Base-by-base conservation (phyloP, 495 filamentous ascomycete genomes). In the Lichenothelia convexa region DNA sequence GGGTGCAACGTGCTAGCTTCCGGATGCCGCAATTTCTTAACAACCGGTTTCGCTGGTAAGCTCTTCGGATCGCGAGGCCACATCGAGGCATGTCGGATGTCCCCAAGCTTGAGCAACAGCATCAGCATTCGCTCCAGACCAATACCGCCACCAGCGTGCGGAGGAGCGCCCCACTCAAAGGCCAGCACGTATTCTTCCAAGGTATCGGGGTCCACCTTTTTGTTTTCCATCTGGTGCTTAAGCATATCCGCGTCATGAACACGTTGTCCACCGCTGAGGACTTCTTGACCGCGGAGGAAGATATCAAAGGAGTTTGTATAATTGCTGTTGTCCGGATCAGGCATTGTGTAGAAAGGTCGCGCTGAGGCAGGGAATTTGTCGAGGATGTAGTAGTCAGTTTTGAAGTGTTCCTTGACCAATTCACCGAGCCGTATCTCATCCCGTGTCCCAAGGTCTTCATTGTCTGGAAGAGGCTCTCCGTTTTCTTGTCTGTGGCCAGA, bases 271-370 rank as follows among this genome's bases (percentile, higher is more conserved):
- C 86, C 85, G 1, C 77, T 81, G 3, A 87, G 73, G 43, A 93
- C 92, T 53, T 93, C 86, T 50, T 94, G 86, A 4, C 86, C 86
- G 8, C 86, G 80, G 35, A 93, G 67, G 59, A 93, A 93, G 48
- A 93, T 87, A 55, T 94, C 85, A 44, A 93, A 94, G 0, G 86
- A 91, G 57, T 93, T 93, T 29, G 85, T 93, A 48, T 68, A 65
- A 2, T 63, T 64, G 5, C 68, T 58, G 45, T 93, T 73, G 7
- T 74, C 57, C 2, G 80, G 67, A 37, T 93, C 85, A 0, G 81
- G 80, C 68, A 92, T 87, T n/a, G 86, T 79, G 45, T 94, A 93
- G 59, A 93, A 94, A 2, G 86, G 86, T 23, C 86, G 70, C 5
- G 78, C 86, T 7, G 73, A 72, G 1, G 67, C 58, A 9, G 86